phyloP scores from a whole-genome alignment of 73 alveolate genomes.

The Uronychia setigera region DNA sequence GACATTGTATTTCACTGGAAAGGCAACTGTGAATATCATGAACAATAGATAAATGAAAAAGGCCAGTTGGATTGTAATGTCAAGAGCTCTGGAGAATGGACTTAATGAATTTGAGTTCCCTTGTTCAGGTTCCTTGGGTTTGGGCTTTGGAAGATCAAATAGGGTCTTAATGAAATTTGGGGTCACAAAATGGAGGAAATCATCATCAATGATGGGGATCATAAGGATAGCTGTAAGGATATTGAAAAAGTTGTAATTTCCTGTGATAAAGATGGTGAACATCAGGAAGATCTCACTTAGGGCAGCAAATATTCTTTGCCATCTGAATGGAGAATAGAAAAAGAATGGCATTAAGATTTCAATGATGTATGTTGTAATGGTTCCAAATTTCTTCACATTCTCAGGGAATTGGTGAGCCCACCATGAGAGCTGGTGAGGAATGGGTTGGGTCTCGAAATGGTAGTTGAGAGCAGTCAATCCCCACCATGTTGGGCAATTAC shows the following conservation, averaged over 20 bases:
- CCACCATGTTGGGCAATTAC: constrained; percentile 92
- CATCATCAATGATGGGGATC: constrained; percentile 32
- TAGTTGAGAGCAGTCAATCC: constrained; percentile 81
- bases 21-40: not conserved
- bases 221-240: constrained; percentile 69
- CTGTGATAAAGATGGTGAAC: constrained; percentile 71
- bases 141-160: not conserved
- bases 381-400: constrained; percentile 58
- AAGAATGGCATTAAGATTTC: constrained; percentile 73
- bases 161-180: not conserved
- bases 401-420: constrained; percentile 80
- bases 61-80: not conserved
- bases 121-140: not conserved
- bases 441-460: constrained; percentile 84
- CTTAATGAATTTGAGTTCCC: not conserved
- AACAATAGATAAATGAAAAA: not conserved
- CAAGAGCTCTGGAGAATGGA: not conserved
- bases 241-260: constrained; percentile 89
- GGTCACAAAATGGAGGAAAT: constrained; percentile 3
- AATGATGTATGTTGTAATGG: constrained; percentile 50
- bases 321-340: constrained; percentile 79
- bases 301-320: constrained; percentile 72
- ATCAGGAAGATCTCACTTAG: constrained; percentile 49
- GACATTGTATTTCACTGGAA: not conserved
- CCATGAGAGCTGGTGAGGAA: constrained; percentile 78